Evolutionary conservation across 495 filamentous ascomycete species (phyloP), one percentile per base, ranked within the genome.

Genomic region (Penicillium crystallinum): DNA sequence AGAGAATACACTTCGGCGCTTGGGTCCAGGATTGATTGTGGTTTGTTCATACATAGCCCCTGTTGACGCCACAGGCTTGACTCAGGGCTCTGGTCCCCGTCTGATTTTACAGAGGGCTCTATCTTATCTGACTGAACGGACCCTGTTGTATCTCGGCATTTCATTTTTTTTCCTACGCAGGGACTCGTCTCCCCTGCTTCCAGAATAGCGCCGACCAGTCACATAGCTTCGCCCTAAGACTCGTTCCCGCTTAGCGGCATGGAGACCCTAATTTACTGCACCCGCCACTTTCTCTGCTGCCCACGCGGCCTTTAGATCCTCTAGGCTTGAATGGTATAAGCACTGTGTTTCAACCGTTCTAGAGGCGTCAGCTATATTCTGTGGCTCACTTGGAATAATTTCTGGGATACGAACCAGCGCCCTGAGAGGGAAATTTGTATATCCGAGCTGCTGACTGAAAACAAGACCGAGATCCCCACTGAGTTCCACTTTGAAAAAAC

Each of bases 61-160:
- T 55, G 53, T 29, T 57, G 51, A 64, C 56, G 62, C 59, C 62
- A 64, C 56, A 59, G 17, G 50, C 52, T 58, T 53, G 49, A 59
- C 44, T 58, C 43, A 42, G 48, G 61, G 31, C 33, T 37, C 49
- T 45, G 30, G n/a, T 43, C 48, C 25, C 15, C 43, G 18, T 9
- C 8, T 35, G 8, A 17, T n/a, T 35, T 4, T 4, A 34, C 31
- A 34, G 14, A 27, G 7, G 23, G 23, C 7, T 12, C 31, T 34
- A 34, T 9, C 14, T 34, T n/a, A 34, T 12, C 1, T 46, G 23
- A 5, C 17, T 37, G 7, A 41, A 31, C 33, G 17, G 31, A 46
- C 36, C 36, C 38, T 43, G 25, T 39, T 41, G n/a, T n/a, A n/a
- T n/a, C n/a, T 55, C 8, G 23, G 23, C 23, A 27, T 27, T 27